Evolutionary conservation across 2,329 filamentous ascomycete species (phyloP), one percentile per base, ranked within the genome.

Genomic region (Colletotrichum tanaceti): DNA sequence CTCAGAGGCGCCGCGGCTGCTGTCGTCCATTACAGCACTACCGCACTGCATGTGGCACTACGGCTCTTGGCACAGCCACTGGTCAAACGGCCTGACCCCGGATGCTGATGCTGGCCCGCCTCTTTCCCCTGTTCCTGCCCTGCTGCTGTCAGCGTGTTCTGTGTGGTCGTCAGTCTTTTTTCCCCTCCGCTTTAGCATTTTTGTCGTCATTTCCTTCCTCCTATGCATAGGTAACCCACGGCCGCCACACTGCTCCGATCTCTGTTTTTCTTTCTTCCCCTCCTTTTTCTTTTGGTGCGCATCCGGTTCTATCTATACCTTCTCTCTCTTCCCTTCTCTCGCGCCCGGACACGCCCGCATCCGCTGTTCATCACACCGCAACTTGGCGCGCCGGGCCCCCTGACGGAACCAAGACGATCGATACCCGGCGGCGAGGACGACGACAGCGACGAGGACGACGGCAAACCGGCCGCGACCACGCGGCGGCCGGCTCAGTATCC

Each of bases 21-120:
- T 28, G 28, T 9, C 28, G 6, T 28, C 28, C 3, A 28, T 28
- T 28, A 28, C 28, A 28, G 28, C 28, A 28, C 28, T 28, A 9
- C 28, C 5, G 28, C 28, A 28, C 28, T 28, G 7, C 28, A 28
- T 28, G 28, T 28, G 7, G 28, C 28, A 28, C 7, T 5, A 7
- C 49, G 49, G 61, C 63, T 49, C 63, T 65, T 61, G 63, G 63
- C 63, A 61, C 49, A 65, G 63, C 63, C 57, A 61, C 63, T 62
- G 28, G 63, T 20, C 55, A 65, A 65, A 60, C 55, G 55, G 55
- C 50, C 50, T 28, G 28, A 55, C 63, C 57, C 63, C 47, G 49
- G 57, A 65, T 55, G 57, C 58, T 62, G 38, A 39, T 61, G 24
- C 47, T 54, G 39, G 38, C 50, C 35, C 16, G 47, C 49, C 20